Conservation (phyloP, 768 basidiomycete genomes). For the Multifurca ochricompacta region DNA sequence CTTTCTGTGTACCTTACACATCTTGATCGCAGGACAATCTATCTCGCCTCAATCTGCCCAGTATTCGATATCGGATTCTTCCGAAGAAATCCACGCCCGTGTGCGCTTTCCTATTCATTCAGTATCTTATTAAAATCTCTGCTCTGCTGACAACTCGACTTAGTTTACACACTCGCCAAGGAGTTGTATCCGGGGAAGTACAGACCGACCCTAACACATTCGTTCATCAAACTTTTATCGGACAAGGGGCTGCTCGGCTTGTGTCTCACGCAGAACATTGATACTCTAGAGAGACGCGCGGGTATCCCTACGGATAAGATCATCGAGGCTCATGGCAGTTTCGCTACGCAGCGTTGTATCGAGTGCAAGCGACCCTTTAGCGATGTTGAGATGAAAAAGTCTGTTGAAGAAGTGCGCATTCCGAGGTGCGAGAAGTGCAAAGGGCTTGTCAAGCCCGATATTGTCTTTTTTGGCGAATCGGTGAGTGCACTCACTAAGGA, state of each 20-base stretch:
- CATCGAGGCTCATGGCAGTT: constrained; percentile 95
- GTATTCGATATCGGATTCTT: constrained; percentile 93
- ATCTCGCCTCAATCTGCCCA: constrained; percentile 69
- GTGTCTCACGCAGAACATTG: constrained; percentile 89
- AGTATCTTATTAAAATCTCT: neutral
- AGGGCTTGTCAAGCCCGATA: constrained; percentile 87
- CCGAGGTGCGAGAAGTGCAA: constrained; percentile 61
- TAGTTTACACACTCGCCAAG: constrained; percentile 84
- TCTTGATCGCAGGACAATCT: constrained; percentile 54
- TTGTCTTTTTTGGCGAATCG: constrained; percentile 86
- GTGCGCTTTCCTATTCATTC: constrained; percentile 36
- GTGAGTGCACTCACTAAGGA: constrained; percentile 33
- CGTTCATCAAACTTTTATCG: constrained; percentile 80
- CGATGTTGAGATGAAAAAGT: constrained; percentile 57
- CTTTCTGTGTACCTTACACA: neutral
- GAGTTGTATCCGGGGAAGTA: constrained; percentile 90
- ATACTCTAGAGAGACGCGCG: constrained; percentile 82
- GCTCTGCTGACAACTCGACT: neutral
- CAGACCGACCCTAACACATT: constrained; percentile 83
- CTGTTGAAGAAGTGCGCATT: constrained; percentile 53
- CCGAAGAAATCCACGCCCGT: constrained; percentile 68
- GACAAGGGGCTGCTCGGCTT: constrained; percentile 59
- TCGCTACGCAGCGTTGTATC: constrained; percentile 81
- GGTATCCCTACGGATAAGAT: constrained; percentile 68
- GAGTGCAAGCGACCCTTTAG: constrained; percentile 56